These are phyloP conservation scores for Aschersonia sp. DNA, from an alignment of 2,329 filamentous ascomycete species.

Conservation along the genomic window DNA sequence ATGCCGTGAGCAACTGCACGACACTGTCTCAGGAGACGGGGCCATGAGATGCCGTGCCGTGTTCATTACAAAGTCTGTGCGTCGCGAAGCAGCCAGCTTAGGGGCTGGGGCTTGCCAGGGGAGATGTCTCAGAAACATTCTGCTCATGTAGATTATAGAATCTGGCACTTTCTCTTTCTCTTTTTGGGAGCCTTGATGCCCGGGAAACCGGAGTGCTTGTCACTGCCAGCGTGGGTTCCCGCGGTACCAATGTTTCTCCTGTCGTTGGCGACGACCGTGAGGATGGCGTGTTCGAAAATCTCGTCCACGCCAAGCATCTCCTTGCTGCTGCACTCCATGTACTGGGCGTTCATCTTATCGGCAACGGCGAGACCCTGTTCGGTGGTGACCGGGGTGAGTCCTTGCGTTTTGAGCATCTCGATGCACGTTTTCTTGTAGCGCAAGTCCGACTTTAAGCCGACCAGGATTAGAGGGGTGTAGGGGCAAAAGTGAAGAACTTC, in stretches of 20 bases:
- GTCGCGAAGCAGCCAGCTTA: too few relatives aligned
- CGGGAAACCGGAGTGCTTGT: conserved; percentile 23
- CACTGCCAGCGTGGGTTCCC: conserved; percentile 21
- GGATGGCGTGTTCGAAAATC: conserved; percentile 84
- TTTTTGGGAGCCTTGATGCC: conserved; percentile 43
- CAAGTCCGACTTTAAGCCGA: conserved; percentile 93
- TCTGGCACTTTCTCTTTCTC: conserved; percentile 73
- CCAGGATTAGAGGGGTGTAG: conserved; percentile 87
- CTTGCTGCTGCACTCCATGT: conserved; percentile 98
- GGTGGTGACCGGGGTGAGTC: conserved; percentile 82
- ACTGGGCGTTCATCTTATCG: conserved; percentile 83
- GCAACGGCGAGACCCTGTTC: conserved; percentile 83
- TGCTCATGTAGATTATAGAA: conserved; percentile 40
- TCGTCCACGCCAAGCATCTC: conserved; percentile 94
- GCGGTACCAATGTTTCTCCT: conserved; percentile 43
- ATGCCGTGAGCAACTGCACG: too few relatives aligned
- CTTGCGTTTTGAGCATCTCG: conserved; percentile 96
- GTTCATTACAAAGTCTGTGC: too few relatives aligned
- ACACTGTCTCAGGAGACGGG: too few relatives aligned
- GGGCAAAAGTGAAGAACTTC: conserved; percentile 98
- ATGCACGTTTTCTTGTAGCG: conserved; percentile 93
- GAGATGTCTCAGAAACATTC: too few relatives aligned
- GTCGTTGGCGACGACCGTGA: conserved; percentile 76
- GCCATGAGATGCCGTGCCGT: too few relatives aligned
- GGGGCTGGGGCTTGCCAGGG: neutral